phyloP scores from a whole-genome alignment of 352 stramenopile genomes.

The Phytophthora citricola region DNA sequence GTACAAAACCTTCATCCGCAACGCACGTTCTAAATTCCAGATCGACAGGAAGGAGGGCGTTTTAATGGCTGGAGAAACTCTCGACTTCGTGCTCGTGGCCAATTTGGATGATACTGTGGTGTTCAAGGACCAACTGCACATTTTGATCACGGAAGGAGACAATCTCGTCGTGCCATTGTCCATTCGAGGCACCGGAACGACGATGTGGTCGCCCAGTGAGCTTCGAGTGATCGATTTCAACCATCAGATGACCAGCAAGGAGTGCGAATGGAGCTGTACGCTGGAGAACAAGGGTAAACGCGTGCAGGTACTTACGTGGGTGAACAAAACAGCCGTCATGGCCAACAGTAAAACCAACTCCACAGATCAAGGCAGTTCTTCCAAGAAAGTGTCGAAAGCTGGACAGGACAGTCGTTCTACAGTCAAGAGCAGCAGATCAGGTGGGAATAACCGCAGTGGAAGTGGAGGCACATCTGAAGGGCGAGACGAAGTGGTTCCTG shows the following conservation, averaged over 20 bases:
- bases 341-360: conserved; percentile 31
- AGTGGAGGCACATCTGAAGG: conserved; percentile 15
- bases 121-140: conserved; percentile 94
- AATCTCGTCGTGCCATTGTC: conserved; percentile 89
- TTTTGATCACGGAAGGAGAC: conserved; percentile 92
- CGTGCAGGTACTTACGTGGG: conserved; percentile 92
- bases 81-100: conserved; percentile 83
- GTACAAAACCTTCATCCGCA: conserved; percentile 95
- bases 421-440: conserved; percentile 20
- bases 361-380: conserved; percentile 14
- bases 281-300: conserved; percentile 96
- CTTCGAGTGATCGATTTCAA: conserved; percentile 92
- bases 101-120: conserved; percentile 94
- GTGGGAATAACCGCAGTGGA: conserved; percentile 28
- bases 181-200: conserved; percentile 94
- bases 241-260: conserved; percentile 89
- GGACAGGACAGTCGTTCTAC: conserved; percentile 12
- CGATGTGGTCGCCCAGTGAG: conserved; percentile 92
- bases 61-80: conserved; percentile 77
- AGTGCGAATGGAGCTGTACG: conserved; percentile 93
- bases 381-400: conserved; percentile 30
- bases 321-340: conserved; percentile 67
- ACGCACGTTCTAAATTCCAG: conserved; percentile 91
- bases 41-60: conserved; percentile 91
- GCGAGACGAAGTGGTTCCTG: conserved; percentile 50